Evolutionary conservation across 1,284 basidiomycete species (phyloP).

Genomic region (Gomphus sp.): DNA sequence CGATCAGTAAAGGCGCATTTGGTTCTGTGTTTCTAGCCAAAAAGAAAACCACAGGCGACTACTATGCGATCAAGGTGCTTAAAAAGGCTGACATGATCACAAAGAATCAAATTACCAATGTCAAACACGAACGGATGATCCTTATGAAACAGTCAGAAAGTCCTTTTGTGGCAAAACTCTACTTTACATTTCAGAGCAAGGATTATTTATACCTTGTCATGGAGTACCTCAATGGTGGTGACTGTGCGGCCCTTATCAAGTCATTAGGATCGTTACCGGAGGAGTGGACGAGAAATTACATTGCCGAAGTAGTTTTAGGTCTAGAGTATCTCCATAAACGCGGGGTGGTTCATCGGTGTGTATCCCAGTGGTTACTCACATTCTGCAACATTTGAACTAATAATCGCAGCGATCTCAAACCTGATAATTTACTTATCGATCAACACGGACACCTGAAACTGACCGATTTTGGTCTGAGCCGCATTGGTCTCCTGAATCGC

Average conservation of each 20-base stretch:
- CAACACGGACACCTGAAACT: slow-evolving; percentile 93
- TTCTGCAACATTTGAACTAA: slow-evolving; percentile 7
- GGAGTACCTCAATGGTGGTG: slow-evolving; percentile 97
- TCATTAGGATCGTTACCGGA: slow-evolving; percentile 88
- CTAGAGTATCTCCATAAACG: slow-evolving; percentile 92
- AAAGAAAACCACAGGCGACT: slow-evolving; percentile 97
- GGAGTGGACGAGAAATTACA: slow-evolving; percentile 95
- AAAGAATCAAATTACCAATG: slow-evolving; percentile 99
- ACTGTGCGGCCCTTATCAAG: slow-evolving; percentile 95
- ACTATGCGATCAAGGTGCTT: slow-evolving; percentile 98
- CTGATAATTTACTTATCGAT: slow-evolving; percentile 96
- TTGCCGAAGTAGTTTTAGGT: slow-evolving; percentile 92
- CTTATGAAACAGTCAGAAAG: slow-evolving; percentile 99
- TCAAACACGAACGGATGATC: slow-evolving; percentile 99
- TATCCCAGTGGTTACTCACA: slow-evolving; percentile 9
- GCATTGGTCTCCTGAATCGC: slow-evolving; percentile 94
- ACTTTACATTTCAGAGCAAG: slow-evolving; percentile 99
- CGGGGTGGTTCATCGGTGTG: slow-evolving; percentile 94
- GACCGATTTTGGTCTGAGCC: slow-evolving; percentile 95
- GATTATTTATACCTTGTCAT: slow-evolving; percentile 98
- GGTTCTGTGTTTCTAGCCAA: slow-evolving; percentile 97
- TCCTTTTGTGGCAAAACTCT: slow-evolving; percentile 98
- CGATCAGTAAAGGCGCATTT: slow-evolving; percentile 98
- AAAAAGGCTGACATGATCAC: slow-evolving; percentile 99
- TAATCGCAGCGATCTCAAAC: slow-evolving; percentile 84